Base-by-base conservation (phyloP, 75 land plant genomes). In the Cryptomeria japonica region DNA sequence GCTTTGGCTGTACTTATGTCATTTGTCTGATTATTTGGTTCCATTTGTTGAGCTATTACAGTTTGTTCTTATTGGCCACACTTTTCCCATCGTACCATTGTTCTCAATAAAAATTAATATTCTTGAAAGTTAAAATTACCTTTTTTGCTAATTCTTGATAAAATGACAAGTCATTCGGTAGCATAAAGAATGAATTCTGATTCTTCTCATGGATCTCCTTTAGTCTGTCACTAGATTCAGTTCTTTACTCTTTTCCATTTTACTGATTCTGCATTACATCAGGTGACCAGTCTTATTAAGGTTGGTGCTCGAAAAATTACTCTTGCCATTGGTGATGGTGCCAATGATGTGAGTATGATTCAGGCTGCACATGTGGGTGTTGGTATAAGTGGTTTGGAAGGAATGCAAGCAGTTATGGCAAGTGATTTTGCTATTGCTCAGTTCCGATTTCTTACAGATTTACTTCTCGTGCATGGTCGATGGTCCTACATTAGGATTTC, bases 381-480 rank as follows among this genome's bases (percentile, higher is more conserved):
- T 87, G 99, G 99, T 82, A 98, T 98, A 83, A 98, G 99, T 90
- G 99, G 99, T 19, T 89, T 93, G 76, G 99, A 98, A 86, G 99
- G 99, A 78, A 98, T 98, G 99, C 99, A 98, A 88, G 99, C 99
- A 80, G 99, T 98, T 25, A 98, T 98, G 99, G 99, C 99, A 44
- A 98, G 99, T 91, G 99, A 98, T 90, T 98, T 98, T 95, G 99
- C 99, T 10, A 98, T 98, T 91, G 99, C 99, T 39, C 99, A 98
- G 90, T 98, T 98, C 84, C 95, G 99, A 34, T 98, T 94, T 86
- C 94, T 98, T 44, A 96, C 96, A 37, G 99, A 98, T 88, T 88
- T 98, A 68, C 97, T 98, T 87, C 95, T 98, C 84, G 97, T 97
- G 79, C 99, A 98, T 93, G 99, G 99, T 13, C 89, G 99, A 61